Percentiles rank a stretch among this genome's conserved stretches.
phyloP scores from a whole-genome alignment of 805 yeast genomes.

The Kluyveromyces siamensis region DNA sequence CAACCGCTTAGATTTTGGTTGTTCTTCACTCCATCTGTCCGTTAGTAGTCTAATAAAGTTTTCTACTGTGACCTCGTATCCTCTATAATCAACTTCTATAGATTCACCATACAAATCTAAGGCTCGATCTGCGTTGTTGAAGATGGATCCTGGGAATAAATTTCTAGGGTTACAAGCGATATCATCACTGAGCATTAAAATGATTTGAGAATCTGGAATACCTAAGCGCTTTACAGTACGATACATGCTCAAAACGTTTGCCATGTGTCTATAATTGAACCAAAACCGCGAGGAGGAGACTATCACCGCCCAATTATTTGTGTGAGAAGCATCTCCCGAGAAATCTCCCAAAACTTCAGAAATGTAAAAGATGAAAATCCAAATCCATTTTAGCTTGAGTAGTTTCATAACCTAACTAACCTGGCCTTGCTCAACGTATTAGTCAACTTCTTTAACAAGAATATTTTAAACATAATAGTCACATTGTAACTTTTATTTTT shows the following conservation, averaged over 20 bases:
- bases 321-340: conserved; percentile 32
- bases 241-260: conserved; percentile 88
- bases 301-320: conserved; percentile 72
- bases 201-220: conserved; percentile 95
- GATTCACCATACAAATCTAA: conserved; percentile 90
- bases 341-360: conserved; percentile 1
- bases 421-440: neutral
- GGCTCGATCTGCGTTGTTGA: conserved; percentile 86
- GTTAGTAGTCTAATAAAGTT: conserved; percentile 87
- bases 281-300: conserved; percentile 95
- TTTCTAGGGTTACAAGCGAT: conserved; percentile 95
- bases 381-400: neutral
- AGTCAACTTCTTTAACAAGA: neutral
- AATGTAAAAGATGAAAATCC: neutral
- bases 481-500: too few species aligned
- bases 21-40: conserved; percentile 91
- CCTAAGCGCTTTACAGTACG: conserved; percentile 93
- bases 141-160: conserved; percentile 92
- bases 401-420: neutral
- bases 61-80: conserved; percentile 97
- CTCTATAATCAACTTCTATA: conserved; percentile 93
- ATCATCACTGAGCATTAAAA: conserved; percentile 92
- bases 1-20: conserved; percentile 84
- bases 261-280: conserved; percentile 98
- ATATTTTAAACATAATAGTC: too few species aligned